A percentile compares a stretch with the other conserved stretches of the same genome.
These are phyloP conservation scores for Cyberlindnera americana DNA, from an alignment of 805 yeast genomes.

Conservation along the genomic window DNA sequence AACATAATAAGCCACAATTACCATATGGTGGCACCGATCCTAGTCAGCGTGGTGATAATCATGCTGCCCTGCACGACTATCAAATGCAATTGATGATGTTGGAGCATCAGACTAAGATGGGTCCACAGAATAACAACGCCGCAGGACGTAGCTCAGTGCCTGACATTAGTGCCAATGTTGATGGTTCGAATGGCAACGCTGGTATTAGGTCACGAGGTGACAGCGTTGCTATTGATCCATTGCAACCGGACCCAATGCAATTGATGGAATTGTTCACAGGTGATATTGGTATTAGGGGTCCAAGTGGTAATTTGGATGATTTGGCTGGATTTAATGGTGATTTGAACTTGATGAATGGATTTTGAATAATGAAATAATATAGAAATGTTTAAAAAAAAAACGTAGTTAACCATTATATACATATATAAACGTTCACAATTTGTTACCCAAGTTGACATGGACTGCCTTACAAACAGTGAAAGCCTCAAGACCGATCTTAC, in stretches of 20 bases:
- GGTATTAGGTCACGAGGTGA: conserved; percentile 3
- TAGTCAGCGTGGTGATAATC: conserved; percentile 20
- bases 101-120: conserved; percentile 64
- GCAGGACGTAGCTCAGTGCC: too few species aligned
- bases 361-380: not conserved
- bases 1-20: conserved; percentile 1
- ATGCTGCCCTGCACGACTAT: conserved; percentile 69
- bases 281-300: conserved; percentile 8
- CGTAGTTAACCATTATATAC: not conserved
- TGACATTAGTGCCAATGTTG: too few species aligned
- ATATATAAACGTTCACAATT: conserved; percentile 11
- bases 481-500: conserved; percentile 57
- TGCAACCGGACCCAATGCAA: conserved; percentile 26
- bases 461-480: conserved; percentile 66
- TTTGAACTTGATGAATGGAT: conserved; percentile 14
- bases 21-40: conserved; percentile 10
- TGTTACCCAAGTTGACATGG: conserved; percentile 59
- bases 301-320: conserved; percentile 9
- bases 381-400: not conserved
- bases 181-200: not conserved
- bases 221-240: conserved; percentile 24
- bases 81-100: conserved; percentile 73
- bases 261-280: conserved; percentile 25
- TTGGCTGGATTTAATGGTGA: conserved; percentile 14
- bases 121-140: not conserved